These are phyloP conservation scores for Tanacetum coccineum DNA, from an alignment of 129 eudicot genomes.

Conservation along the genomic window DNA sequence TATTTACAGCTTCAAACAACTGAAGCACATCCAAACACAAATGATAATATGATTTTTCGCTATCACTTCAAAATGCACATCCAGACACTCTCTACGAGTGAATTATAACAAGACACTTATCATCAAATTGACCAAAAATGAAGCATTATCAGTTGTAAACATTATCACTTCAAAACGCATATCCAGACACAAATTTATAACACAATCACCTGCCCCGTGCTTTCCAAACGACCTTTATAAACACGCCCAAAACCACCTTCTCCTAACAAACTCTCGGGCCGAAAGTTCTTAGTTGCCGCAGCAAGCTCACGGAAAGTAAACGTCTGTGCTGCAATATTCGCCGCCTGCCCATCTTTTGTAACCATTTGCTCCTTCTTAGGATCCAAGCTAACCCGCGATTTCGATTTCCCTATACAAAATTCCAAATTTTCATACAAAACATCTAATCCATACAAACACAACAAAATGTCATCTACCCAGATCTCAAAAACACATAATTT, in stretches of 20 bases:
- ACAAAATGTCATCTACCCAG: slow-evolving; percentile 15
- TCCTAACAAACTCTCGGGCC: slow-evolving; percentile 70
- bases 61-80: neutral
- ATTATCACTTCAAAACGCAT: neutral
- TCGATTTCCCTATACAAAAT: slow-evolving; percentile 54
- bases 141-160: neutral
- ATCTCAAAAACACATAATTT: slow-evolving; percentile 22
- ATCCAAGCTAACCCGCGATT: slow-evolving; percentile 52
- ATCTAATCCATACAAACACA: neutral
- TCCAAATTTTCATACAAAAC: slow-evolving; percentile 5
- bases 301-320: slow-evolving; percentile 96
- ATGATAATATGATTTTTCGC: no score
- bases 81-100: neutral
- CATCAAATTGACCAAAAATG: neutral
- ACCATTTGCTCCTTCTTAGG: slow-evolving; percentile 63
- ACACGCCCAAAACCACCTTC: slow-evolving; percentile 97
- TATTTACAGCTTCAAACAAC: neutral
- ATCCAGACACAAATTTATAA: neutral
- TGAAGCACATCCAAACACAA: slow-evolving; percentile 11
- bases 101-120: neutral
- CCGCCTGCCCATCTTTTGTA: slow-evolving; percentile 66
- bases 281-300: slow-evolving; percentile 80
- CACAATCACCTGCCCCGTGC: slow-evolving; percentile 70
- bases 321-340: slow-evolving; percentile 89
- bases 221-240: slow-evolving; percentile 76